Percentiles rank a stretch among this genome's conserved stretches.
These are phyloP conservation scores for Bertia moriformis DNA, from an alignment of 2,329 filamentous ascomycete genomes.

Conservation along the genomic window DNA sequence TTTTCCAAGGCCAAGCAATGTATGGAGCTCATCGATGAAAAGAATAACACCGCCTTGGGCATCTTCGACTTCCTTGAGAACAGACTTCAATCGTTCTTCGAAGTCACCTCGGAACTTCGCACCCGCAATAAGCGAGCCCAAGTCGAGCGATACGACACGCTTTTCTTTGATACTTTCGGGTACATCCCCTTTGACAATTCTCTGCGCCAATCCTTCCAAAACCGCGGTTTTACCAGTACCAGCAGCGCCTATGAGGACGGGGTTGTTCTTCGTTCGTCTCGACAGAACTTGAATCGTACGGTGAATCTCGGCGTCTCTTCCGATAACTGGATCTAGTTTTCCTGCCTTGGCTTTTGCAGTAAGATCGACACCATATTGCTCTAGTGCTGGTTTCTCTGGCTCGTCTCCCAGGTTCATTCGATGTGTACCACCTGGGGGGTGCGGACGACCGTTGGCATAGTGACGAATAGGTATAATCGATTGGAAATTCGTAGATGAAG, in stretches of 20 bases:
- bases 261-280: conserved; percentile 86
- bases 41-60: conserved; percentile 81
- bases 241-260: conserved; percentile 79
- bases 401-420: conserved; percentile 75
- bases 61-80: conserved; percentile 80
- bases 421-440: conserved; percentile 82
- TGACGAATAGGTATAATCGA: conserved; percentile 27
- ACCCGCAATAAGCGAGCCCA: conserved; percentile 85
- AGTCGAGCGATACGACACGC: conserved; percentile 70
- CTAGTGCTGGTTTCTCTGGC: conserved; percentile 70
- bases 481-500: conserved; percentile 11
- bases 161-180: conserved; percentile 95
- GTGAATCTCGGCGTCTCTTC: conserved; percentile 80
- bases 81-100: conserved; percentile 81
- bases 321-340: conserved; percentile 91
- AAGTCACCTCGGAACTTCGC: conserved; percentile 95
- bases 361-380: conserved; percentile 82
- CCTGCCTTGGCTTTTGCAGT: conserved; percentile 73
- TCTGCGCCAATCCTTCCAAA: conserved; percentile 73
- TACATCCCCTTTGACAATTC: conserved; percentile 84
- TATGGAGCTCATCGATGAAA: conserved; percentile 91
- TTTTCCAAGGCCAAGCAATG: conserved; percentile 79
- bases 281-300: conserved; percentile 89
- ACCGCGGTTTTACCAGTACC: conserved; percentile 92
- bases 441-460: conserved; percentile 62